A percentile compares a stretch with the other conserved stretches of the same genome.
phyloP scores from a whole-genome alignment of 2,329 filamentous ascomycete genomes.

The Fusarium dimerum region DNA sequence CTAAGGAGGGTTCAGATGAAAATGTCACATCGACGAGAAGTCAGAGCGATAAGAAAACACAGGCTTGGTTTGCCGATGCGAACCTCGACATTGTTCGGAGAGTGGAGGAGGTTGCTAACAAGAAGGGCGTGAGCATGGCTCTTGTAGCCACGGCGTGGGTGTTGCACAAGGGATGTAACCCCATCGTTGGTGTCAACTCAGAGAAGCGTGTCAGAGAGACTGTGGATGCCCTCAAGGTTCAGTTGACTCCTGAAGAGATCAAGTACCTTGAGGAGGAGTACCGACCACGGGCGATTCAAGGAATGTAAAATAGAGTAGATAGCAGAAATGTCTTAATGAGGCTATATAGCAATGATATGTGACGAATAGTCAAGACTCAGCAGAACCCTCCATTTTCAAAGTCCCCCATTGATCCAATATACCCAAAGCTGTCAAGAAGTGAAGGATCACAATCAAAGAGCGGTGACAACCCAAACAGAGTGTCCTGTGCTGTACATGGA shows the following conservation, averaged over 20 bases:
- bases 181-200: constrained; percentile 64
- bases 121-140: constrained; percentile 61
- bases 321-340: too few species aligned
- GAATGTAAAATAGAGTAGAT: constrained; percentile 11
- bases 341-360: too few species aligned
- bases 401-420: constrained; percentile 17
- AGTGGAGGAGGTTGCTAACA: constrained; percentile 56
- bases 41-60: constrained; percentile 21
- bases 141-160: constrained; percentile 68
- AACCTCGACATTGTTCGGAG: constrained; percentile 34
- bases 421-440: constrained; percentile 13
- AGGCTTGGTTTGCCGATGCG: constrained; percentile 29
- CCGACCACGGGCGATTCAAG: constrained; percentile 50
- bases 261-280: constrained; percentile 65
- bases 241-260: constrained; percentile 59
- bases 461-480: constrained; percentile 31
- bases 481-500: constrained; percentile 25
- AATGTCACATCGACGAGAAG: constrained; percentile 16
- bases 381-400: background rate
- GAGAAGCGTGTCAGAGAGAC: constrained; percentile 63
- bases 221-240: constrained; percentile 45
- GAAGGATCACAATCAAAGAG: constrained; percentile 32
- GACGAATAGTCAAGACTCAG: too few species aligned
- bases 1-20: constrained; percentile 8
- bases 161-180: constrained; percentile 53